Percentiles rank a stretch among this genome's conserved stretches.
Conservation (phyloP, 1,284 basidiomycete genomes). For the Cutaneotrichosporon cavernicola region DNA sequence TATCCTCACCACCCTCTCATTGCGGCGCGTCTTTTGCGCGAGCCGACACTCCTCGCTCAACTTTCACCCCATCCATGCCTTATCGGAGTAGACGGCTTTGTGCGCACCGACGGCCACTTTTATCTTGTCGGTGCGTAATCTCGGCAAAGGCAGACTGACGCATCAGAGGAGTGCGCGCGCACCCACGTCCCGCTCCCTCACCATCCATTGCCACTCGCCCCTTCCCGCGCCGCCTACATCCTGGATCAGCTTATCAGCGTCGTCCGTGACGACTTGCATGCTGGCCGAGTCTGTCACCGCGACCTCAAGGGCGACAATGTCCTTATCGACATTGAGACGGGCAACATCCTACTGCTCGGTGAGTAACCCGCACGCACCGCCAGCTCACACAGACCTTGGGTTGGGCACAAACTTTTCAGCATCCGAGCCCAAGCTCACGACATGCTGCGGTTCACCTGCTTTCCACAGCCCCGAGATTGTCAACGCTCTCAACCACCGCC, state of each 20-base stretch:
- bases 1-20: conserved; percentile 61
- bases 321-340: conserved; percentile 47
- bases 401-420: conserved; percentile 60
- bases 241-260: conserved; percentile 59
- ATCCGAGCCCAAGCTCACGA: conserved; percentile 59
- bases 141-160: neutral
- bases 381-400: conserved; percentile 55
- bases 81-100: conserved; percentile 58
- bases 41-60: conserved; percentile 59
- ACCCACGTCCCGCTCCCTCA: conserved; percentile 36
- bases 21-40: conserved; percentile 58
- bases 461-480: conserved; percentile 60
- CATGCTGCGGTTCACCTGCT: conserved; percentile 59
- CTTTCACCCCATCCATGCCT: conserved; percentile 59
- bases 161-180: conserved; percentile 39
- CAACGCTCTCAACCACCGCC: conserved; percentile 55
- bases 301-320: conserved; percentile 58
- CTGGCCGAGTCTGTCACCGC: conserved; percentile 58
- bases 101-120: conserved; percentile 59
- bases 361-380: conserved; percentile 13
- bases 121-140: conserved; percentile 58
- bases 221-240: conserved; percentile 56
- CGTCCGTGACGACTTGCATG: conserved; percentile 57
- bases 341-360: conserved; percentile 54
- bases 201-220: conserved; percentile 45